phyloP scores from a whole-genome alignment of 2,329 filamentous ascomycete genomes.

The Thielaviopsis euricoi region DNA sequence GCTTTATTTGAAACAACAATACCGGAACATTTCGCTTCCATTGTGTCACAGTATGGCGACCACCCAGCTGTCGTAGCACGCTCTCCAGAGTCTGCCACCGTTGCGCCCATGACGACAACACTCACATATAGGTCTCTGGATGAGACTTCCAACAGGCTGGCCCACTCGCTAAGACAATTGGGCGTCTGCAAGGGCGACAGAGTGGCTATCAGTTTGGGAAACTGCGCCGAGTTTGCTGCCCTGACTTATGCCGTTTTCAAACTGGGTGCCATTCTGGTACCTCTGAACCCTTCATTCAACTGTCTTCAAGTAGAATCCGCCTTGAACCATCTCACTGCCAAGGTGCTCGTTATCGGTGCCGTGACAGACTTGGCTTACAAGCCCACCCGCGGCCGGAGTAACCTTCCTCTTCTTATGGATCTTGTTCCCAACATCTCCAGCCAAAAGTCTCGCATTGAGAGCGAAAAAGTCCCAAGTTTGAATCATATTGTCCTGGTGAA shows the following conservation, averaged over 20 bases:
- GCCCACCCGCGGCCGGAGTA: constrained; percentile 36
- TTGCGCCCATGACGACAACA: constrained; percentile 36
- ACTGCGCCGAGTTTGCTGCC: constrained; percentile 66
- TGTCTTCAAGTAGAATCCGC: constrained; percentile 61
- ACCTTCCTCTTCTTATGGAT: constrained; percentile 28
- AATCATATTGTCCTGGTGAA: constrained; percentile 59
- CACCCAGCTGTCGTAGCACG: constrained; percentile 39
- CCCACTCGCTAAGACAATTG: constrained; percentile 48
- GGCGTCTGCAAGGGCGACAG: constrained; percentile 70
- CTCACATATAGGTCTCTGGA: constrained; percentile 67
- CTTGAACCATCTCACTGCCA: constrained; percentile 55
- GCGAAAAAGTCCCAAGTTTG: constrained; percentile 46
- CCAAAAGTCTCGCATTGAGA: constrained; percentile 21
- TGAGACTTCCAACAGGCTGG: constrained; percentile 56
- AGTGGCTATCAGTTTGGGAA: constrained; percentile 75
- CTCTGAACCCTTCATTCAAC: constrained; percentile 83
- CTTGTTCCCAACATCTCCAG: constrained; percentile 27
- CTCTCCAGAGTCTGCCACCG: constrained; percentile 18
- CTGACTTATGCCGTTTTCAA: constrained; percentile 87
- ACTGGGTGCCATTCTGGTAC: constrained; percentile 85
- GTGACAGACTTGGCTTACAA: constrained; percentile 69
- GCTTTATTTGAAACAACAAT: constrained; percentile 52
- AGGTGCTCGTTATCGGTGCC: constrained; percentile 66
- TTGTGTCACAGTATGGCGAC: constrained; percentile 50
- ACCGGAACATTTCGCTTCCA: constrained; percentile 51